Evolutionary conservation across 768 basidiomycete species (phyloP).

Genomic region (Hericium rajendrae): DNA sequence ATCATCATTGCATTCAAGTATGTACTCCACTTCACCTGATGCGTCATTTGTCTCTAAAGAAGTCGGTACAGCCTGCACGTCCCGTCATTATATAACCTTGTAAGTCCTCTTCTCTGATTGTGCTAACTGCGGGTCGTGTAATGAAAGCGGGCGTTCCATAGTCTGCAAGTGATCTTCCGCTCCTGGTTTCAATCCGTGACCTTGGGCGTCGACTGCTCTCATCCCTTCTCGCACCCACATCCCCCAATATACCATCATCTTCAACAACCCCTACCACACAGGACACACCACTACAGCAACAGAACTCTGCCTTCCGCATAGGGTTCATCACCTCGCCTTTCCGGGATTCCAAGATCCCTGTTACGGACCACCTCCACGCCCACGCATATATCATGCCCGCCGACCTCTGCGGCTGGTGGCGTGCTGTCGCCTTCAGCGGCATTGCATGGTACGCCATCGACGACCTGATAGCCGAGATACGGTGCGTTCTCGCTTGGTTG

Average conservation of each 20-base stretch:
- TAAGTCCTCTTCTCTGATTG: slow-evolving; percentile 25
- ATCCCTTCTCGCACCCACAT: slow-evolving; percentile 27
- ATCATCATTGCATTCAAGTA: slow-evolving; percentile 71
- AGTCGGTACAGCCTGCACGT: slow-evolving; percentile 51
- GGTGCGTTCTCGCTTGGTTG: slow-evolving; percentile 32
- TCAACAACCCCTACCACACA: slow-evolving; percentile 5
- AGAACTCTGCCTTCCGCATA: slow-evolving; percentile 38
- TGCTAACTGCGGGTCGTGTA: too few species aligned
- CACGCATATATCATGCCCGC: slow-evolving; percentile 63
- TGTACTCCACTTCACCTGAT: slow-evolving; percentile 17
- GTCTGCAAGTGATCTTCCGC: slow-evolving; percentile 69
- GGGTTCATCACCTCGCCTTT: slow-evolving; percentile 77
- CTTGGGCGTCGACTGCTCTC: slow-evolving; percentile 48
- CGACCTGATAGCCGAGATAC: slow-evolving; percentile 73
- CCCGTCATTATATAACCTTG: slow-evolving; percentile 66
- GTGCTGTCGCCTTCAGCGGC: slow-evolving; percentile 54
- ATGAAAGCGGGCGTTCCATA: slow-evolving; percentile 18
- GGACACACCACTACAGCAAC: slow-evolving; percentile 16
- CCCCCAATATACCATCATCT: slow-evolving; percentile 8
- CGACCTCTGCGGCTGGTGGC: slow-evolving; percentile 66
- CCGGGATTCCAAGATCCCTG: slow-evolving; percentile 67
- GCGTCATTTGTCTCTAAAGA: slow-evolving; percentile 2
- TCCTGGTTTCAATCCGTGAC: slow-evolving; percentile 54
- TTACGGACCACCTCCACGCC: slow-evolving; percentile 70
- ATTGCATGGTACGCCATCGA: slow-evolving; percentile 71